Percentiles rank a stretch among this genome's conserved stretches.
Evolutionary conservation across 2,329 filamentous ascomycete genomes (phyloP).

Genomic region (Trichophyton benhamiae): DNA sequence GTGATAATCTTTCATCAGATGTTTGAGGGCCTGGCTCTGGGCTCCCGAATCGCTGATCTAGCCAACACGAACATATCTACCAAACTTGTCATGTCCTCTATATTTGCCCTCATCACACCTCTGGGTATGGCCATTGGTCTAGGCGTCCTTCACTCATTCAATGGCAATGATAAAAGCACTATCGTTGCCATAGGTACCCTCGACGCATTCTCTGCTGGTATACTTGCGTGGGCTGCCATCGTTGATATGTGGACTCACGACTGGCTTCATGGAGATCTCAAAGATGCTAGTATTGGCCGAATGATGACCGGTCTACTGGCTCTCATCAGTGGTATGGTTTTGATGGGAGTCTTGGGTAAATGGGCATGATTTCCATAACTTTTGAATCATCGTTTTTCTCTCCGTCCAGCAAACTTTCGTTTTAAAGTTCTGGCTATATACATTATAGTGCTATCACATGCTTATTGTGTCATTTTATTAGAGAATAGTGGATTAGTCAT

Average conservation of each 20-base stretch:
- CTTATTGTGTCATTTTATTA: not conserved
- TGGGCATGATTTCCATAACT: slow-evolving; percentile 43
- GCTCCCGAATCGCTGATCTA: slow-evolving; percentile 31
- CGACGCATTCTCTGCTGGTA: slow-evolving; percentile 61
- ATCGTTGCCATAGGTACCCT: slow-evolving; percentile 61
- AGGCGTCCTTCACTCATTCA: slow-evolving; percentile 57
- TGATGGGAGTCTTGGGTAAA: slow-evolving; percentile 64
- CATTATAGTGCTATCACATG: not conserved
- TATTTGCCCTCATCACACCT: slow-evolving; percentile 61
- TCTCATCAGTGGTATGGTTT: slow-evolving; percentile 48
- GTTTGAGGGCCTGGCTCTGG: slow-evolving; percentile 62
- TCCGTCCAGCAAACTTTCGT: too few species aligned
- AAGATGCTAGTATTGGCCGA: slow-evolving; percentile 38
- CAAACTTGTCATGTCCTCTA: slow-evolving; percentile 48
- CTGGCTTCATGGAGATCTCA: slow-evolving; percentile 54
- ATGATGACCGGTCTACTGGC: slow-evolving; percentile 41
- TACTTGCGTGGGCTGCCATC: slow-evolving; percentile 65
- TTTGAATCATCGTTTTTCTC: not conserved
- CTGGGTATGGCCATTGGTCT: slow-evolving; percentile 72
- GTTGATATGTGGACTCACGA: slow-evolving; percentile 71
- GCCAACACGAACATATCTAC: slow-evolving; percentile 19
- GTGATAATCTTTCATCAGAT: slow-evolving; percentile 70
- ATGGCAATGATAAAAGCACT: slow-evolving; percentile 58
- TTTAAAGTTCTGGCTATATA: not conserved
- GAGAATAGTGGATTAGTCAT: not conserved